A percentile compares a stretch with the other conserved stretches of the same genome.
Conservation (phyloP, 768 basidiomycete species). For the Leccinellum luteum region DNA sequence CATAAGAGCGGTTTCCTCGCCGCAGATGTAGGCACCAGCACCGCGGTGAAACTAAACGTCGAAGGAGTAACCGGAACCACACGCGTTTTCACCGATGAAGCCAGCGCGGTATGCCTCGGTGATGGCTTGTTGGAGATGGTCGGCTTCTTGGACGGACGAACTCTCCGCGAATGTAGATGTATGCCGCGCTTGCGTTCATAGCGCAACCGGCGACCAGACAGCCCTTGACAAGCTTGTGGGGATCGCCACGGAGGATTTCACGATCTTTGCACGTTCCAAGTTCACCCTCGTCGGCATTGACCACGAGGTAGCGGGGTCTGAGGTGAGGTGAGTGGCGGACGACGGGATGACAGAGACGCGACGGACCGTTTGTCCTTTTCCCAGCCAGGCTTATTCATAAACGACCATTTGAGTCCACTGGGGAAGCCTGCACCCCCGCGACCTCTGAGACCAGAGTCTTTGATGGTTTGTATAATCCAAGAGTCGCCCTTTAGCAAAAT, state of each 20-base stretch:
- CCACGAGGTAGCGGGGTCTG: slow-evolving; percentile 93
- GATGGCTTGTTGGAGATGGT: slow-evolving; percentile 93
- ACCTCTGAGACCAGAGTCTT: slow-evolving; percentile 93
- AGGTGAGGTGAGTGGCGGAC: neutral
- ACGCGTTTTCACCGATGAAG: slow-evolving; percentile 85
- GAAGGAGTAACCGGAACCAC: slow-evolving; percentile 90
- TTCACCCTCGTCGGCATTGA: slow-evolving; percentile 98
- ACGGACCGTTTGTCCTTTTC: slow-evolving; percentile 82
- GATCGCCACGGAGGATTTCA: slow-evolving; percentile 96
- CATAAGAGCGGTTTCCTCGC: slow-evolving; percentile 97
- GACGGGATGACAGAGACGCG: neutral
- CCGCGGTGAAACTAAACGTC: slow-evolving; percentile 99
- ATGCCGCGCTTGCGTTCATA: slow-evolving; percentile 98
- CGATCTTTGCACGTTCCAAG: slow-evolving; percentile 99
- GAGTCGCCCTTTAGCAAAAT: slow-evolving; percentile 92
- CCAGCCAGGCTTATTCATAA: slow-evolving; percentile 99
- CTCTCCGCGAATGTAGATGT: slow-evolving; percentile 99
- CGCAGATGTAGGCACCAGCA: slow-evolving; percentile 97
- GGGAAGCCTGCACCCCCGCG: slow-evolving; percentile 98
- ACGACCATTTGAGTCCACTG: slow-evolving; percentile 94
- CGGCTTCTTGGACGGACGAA: slow-evolving; percentile 95
- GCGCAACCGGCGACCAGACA: slow-evolving; percentile 94
- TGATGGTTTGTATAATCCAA: slow-evolving; percentile 96
- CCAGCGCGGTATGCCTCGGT: slow-evolving; percentile 91
- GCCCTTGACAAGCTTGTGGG: slow-evolving; percentile 97